Evolutionary conservation across 1,284 basidiomycete species (phyloP).

Genomic region (Trichosporon sp.): DNA sequence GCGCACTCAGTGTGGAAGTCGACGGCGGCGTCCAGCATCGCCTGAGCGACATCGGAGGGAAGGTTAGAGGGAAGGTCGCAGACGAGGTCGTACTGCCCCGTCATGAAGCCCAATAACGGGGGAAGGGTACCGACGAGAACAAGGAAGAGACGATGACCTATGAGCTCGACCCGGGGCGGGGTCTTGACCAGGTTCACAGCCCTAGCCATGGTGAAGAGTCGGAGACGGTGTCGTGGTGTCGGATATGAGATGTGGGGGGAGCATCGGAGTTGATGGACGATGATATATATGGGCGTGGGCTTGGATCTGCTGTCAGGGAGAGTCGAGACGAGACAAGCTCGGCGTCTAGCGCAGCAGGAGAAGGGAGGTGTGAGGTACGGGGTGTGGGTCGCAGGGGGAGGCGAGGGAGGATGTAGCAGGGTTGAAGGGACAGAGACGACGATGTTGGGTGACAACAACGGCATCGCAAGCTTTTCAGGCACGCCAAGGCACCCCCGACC

Average conservation of each 20-base stretch:
- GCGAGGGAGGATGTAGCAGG: too few species aligned
- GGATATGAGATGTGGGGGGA: not conserved
- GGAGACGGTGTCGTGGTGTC: not conserved
- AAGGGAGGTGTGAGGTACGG: not conserved
- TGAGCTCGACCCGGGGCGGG: conserved; percentile 10
- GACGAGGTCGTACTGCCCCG: conserved; percentile 1
- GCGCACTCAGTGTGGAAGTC: conserved; percentile 17
- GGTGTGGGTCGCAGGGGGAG: not conserved
- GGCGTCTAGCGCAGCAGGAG: not conserved
- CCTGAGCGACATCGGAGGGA: not conserved
- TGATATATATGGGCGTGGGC: not conserved
- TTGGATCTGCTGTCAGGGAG: not conserved
- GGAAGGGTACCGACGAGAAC: conserved; percentile 5
- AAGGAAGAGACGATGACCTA: conserved; percentile 10
- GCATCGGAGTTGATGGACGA: not conserved
- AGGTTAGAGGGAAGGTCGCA: conserved; percentile 8
- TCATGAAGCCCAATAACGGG: conserved; percentile 11
- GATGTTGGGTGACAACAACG: conserved; percentile 6
- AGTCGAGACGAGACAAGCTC: not conserved
- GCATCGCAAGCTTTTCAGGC: not conserved
- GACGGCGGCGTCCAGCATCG: conserved; percentile 7
- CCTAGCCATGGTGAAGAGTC: conserved; percentile 2
- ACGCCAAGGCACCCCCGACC: not conserved
- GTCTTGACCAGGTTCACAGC: conserved; percentile 5
- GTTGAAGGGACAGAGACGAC: too few species aligned